Evolutionary conservation across 176 grass and related monocot genomes (phyloP), one percentile per base, ranked within the genome.

Genomic region (Canna indica): DNA sequence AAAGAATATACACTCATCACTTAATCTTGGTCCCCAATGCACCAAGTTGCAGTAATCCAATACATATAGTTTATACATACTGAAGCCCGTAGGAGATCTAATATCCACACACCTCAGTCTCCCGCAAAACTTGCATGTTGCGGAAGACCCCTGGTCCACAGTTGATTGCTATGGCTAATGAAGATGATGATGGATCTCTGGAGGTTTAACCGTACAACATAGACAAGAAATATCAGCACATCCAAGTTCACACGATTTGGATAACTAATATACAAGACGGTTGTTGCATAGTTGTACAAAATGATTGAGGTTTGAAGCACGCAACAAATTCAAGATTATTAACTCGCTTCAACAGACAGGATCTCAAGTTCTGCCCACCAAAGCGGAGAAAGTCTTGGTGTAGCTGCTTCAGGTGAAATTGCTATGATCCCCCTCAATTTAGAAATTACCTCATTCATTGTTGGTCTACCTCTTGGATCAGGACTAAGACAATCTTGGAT

Each of bases 331-430:
- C 8, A 16, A 54, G 17, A n/a, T 20, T 6, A 66, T 70, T 85
- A 90, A 74, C 67, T 87, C 34, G 86, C 82, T 73, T 96, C 87
- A 48, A 86, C 80, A 22, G 93, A 91, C 14, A 96, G 72, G 78
- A 96, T 73, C 84, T 91, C 93, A 46, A 96, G 86, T 79, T 96
- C 93, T 12, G 93, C 93, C 93, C 93, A 96, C 93, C 93, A 91
- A 30, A 96, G 93, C 18, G 93, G 93, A 27, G 88, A 83, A 27
- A 90, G 77, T 68, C 93, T 86, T 6, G 93, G 88, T 36, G 72
- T 70, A 6, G 93, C 93, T 52, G 79, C 79, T 54, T 96, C 93
- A 0, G 93, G 93, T n/a, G 86, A 79, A 75, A 96, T 81, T 56
- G 52, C 54, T 28, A 91, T 77, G 33, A 73, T 45, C 20, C 24